These are phyloP conservation scores for Eucalyptus grandis DNA, from an alignment of 345 rosid species.

Conservation along the genomic window DNA sequence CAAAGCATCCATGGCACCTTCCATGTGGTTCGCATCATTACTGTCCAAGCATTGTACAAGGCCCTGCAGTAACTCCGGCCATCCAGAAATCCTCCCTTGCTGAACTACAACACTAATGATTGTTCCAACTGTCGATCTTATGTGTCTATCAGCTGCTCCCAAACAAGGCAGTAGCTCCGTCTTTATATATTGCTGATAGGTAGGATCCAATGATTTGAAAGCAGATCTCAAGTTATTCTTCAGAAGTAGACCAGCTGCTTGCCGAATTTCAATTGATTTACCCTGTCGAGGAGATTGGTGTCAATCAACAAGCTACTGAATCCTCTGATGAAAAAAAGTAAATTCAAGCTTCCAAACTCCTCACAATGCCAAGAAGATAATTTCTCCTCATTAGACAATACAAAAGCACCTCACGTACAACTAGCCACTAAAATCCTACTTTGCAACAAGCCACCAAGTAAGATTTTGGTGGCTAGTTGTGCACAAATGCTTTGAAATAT, in stretches of 20 bases:
- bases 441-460: background rate
- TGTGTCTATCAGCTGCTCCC: slow-evolving; percentile 81
- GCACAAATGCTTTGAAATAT: background rate
- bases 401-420: background rate
- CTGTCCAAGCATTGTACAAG: slow-evolving; percentile 78
- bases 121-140: slow-evolving; percentile 88
- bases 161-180: slow-evolving; percentile 78
- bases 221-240: slow-evolving; percentile 79
- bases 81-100: slow-evolving; percentile 54
- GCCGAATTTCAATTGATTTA: slow-evolving; percentile 77
- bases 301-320: background rate
- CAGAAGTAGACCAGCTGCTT: slow-evolving; percentile 93
- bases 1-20: slow-evolving; percentile 97
- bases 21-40: slow-evolving; percentile 83
- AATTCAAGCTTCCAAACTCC: background rate
- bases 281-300: slow-evolving; percentile 28
- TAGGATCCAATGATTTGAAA: slow-evolving; percentile 47
- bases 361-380: background rate
- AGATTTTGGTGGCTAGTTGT: background rate
- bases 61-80: slow-evolving; percentile 90
- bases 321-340: background rate
- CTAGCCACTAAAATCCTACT: background rate
- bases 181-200: slow-evolving; percentile 59
- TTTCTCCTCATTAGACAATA: background rate
- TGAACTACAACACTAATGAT: slow-evolving; percentile 74